Percentiles rank a stretch among this genome's conserved stretches.
Conservation (phyloP, 768 basidiomycete genomes). For the Stropharia rugosoannulata region DNA sequence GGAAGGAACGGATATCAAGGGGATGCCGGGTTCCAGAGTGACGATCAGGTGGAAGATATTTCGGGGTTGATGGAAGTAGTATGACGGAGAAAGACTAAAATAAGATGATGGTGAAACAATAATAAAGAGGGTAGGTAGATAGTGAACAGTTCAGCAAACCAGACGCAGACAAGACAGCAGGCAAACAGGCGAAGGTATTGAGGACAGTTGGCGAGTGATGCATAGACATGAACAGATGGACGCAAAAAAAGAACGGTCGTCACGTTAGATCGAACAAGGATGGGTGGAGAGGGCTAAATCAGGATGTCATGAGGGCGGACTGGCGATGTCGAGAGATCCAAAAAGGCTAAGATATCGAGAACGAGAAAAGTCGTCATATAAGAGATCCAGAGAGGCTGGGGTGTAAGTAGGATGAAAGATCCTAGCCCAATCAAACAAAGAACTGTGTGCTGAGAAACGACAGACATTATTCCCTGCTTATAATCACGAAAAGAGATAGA, state of each 20-base stretch:
- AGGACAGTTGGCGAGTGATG: not conserved
- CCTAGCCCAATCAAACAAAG: constrained; percentile 60
- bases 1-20: constrained; percentile 7
- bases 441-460: constrained; percentile 68
- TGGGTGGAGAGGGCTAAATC: not conserved
- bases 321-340: constrained; percentile 10
- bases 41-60: not conserved
- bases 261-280: constrained; percentile 5
- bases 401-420: constrained; percentile 4
- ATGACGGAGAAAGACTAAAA: not conserved
- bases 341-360: constrained; percentile 10
- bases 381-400: constrained; percentile 6
- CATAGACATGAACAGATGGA: not conserved
- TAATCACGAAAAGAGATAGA: constrained; percentile 19
- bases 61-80: not conserved
- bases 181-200: not conserved
- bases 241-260: not conserved
- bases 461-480: constrained; percentile 1
- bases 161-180: constrained; percentile 3
- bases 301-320: not conserved
- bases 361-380: constrained; percentile 7
- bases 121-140: constrained; percentile 2
- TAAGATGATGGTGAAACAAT: not conserved
- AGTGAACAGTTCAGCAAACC: constrained; percentile 5
- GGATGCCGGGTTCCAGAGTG: constrained; percentile 5